phyloP scores from a whole-genome alignment of 495 filamentous ascomycete genomes.

The Tuber umbilicatum region DNA sequence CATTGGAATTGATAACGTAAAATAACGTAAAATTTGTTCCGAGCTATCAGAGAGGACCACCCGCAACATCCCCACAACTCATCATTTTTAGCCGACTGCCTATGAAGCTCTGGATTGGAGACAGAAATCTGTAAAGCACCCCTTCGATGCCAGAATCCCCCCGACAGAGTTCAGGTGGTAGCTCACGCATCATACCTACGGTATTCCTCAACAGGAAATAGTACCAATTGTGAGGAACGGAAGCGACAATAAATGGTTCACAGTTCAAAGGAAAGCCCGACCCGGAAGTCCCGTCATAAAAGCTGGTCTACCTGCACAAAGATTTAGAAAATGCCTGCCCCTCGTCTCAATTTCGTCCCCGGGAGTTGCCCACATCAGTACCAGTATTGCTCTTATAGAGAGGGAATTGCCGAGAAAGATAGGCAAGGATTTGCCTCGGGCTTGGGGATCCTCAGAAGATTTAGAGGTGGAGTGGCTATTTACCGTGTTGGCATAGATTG shows the following conservation, averaged over 20 bases:
- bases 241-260: not conserved
- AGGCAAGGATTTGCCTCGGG: not conserved
- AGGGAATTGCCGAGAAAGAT: not conserved
- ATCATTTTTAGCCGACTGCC: not conserved
- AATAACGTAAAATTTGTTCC: no score
- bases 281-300: not conserved
- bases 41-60: not conserved
- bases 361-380: not conserved
- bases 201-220: not conserved
- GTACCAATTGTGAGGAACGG: not conserved
- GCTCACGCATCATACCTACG: not conserved
- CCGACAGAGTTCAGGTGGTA: not conserved
- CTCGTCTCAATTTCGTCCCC: not conserved
- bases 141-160: not conserved
- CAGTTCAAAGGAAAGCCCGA: not conserved
- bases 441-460: not conserved
- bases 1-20: no score
- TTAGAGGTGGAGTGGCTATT: not conserved
- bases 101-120: not conserved
- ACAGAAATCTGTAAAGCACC: not conserved
- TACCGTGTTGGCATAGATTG: not conserved
- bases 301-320: not conserved
- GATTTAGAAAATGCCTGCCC: not conserved
- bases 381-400: not conserved
- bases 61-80: not conserved